Conservation (phyloP, 2,329 filamentous ascomycete genomes). For the Pyricularia sp. region DNA sequence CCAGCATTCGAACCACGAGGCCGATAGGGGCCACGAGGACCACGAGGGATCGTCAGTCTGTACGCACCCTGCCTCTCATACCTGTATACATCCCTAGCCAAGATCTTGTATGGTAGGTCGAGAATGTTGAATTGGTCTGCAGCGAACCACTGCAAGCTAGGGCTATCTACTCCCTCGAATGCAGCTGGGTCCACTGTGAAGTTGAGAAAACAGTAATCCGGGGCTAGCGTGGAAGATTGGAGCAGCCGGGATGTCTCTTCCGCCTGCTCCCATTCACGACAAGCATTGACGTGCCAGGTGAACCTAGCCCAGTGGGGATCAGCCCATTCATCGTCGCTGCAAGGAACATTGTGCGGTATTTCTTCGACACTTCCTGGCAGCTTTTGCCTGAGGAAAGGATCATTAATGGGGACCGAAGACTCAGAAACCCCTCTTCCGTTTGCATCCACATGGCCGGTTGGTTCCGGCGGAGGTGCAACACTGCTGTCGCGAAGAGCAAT, state of each 20-base stretch:
- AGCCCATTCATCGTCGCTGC: constrained; percentile 11
- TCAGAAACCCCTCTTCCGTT: neutral
- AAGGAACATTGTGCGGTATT: constrained; percentile 15
- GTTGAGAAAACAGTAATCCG: constrained; percentile 26
- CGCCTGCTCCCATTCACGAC: constrained; percentile 33
- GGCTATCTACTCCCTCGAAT: neutral
- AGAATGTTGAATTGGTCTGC: constrained; percentile 26
- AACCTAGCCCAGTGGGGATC: constrained; percentile 18
- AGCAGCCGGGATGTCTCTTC: constrained; percentile 19
- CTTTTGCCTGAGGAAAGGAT: constrained; percentile 21
- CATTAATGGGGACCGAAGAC: constrained; percentile 29
- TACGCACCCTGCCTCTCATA: constrained; percentile 1
- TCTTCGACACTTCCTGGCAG: constrained; percentile 18
- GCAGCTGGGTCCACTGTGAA: constrained; percentile 15
- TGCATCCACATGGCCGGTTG: neutral
- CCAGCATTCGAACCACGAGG: neutral
- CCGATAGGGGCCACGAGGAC: neutral
- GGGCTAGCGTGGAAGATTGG: constrained; percentile 18
- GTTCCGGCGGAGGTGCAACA: neutral
- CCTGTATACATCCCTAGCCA: constrained; percentile 16
- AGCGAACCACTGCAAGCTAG: constrained; percentile 20
- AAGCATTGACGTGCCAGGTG: constrained; percentile 21
- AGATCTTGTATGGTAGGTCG: constrained; percentile 27
- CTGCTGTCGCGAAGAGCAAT: neutral
- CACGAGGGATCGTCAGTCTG: neutral